Conservation (phyloP, 345 rosid species). For the Lenwebbia sp. region DNA sequence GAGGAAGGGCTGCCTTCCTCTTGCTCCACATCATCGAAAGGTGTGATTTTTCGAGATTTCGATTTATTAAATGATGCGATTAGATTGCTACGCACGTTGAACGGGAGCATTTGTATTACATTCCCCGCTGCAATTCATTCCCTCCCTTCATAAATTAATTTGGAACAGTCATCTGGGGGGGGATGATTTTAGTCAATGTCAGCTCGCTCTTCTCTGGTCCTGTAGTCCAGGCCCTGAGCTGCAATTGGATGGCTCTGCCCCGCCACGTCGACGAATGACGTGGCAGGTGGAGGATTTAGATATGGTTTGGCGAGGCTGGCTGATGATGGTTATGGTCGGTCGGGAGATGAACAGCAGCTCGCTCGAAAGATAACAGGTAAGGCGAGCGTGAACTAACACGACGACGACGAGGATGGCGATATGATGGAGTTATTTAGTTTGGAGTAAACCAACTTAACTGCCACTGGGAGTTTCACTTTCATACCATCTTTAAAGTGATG, state of each 20-base stretch:
- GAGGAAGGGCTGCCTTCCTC: neutral
- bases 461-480: neutral
- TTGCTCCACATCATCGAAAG: neutral
- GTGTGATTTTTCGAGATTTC: neutral
- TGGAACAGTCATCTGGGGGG: neutral
- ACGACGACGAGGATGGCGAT: neutral
- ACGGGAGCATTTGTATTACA: neutral
- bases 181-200: neutral
- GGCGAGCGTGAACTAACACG: neutral
- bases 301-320: neutral
- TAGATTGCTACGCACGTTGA: neutral
- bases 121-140: neutral
- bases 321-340: neutral
- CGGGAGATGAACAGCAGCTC: neutral
- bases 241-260: neutral
- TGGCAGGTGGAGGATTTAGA: neutral
- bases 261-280: neutral
- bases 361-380: neutral
- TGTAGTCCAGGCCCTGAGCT: too few species aligned
- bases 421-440: too few species aligned
- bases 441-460: neutral
- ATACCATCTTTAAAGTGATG: neutral
- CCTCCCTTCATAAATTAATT: neutral
- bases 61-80: neutral
- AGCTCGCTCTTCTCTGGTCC: neutral